Conservation (phyloP, 176 grass and related monocot genomes). For the Urochloa ruziziensis region DNA sequence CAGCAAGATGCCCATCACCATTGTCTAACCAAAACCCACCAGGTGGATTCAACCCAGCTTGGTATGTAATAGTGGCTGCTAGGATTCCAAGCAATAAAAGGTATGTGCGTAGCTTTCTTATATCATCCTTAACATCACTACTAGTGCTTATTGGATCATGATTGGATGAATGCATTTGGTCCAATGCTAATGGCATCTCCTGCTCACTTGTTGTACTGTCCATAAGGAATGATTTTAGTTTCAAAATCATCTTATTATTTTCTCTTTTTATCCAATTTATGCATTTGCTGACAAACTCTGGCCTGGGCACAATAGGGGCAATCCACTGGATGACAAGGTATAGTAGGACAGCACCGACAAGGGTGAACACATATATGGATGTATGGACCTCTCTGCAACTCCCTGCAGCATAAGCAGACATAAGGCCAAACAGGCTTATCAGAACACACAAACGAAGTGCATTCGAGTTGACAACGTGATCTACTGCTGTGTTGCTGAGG, state of each 20-base stretch:
- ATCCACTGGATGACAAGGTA: slow-evolving; percentile 30
- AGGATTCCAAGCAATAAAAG: slow-evolving; percentile 29
- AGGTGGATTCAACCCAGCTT: slow-evolving; percentile 24
- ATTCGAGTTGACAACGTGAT: slow-evolving; percentile 21
- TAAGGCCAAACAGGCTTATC: slow-evolving; percentile 29
- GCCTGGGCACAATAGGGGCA: slow-evolving; percentile 16
- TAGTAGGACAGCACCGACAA: slow-evolving; percentile 20
- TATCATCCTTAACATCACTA: not conserved
- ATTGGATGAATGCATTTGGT: not conserved
- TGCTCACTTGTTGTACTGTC: not conserved
- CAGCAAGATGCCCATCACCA: slow-evolving; percentile 16
- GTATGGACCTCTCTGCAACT: slow-evolving; percentile 35
- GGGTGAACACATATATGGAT: slow-evolving; percentile 33
- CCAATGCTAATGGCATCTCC: not conserved
- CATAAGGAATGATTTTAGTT: slow-evolving; percentile 9
- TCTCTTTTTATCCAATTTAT: not conserved
- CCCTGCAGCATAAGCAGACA: slow-evolving; percentile 36
- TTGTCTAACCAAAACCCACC: slow-evolving; percentile 24
- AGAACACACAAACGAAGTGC: slow-evolving; percentile 27
- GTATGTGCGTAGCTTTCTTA: slow-evolving; percentile 26
- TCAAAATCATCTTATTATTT: not conserved
- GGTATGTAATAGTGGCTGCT: slow-evolving; percentile 20
- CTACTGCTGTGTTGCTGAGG: slow-evolving; percentile 15
- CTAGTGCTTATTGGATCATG: not conserved
- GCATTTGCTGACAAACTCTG: not conserved